Percentiles rank a stretch among this genome's conserved stretches.
Conservation (phyloP, 192 early-diverging fungal genomes). For the Jimgerdemannia flammicorona region DNA sequence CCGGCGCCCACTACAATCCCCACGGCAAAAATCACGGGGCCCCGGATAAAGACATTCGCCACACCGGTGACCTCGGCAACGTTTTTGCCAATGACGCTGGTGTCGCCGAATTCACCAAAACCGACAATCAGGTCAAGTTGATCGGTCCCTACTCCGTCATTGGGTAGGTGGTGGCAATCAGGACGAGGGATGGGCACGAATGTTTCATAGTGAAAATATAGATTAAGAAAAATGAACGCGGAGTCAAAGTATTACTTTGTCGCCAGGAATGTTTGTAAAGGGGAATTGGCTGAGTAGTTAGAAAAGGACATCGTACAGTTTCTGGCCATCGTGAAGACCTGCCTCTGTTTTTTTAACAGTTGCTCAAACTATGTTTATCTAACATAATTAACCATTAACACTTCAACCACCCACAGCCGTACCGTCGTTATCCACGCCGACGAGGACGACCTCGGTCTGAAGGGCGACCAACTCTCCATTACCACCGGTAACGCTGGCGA, state of each 20-base stretch:
- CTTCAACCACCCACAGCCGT: conserved; percentile 38
- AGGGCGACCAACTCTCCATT: conserved; percentile 65
- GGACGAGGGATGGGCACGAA: background rate
- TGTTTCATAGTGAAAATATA: background rate
- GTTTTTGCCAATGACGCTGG: conserved; percentile 55
- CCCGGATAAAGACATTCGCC: conserved; percentile 59
- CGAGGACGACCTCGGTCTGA: conserved; percentile 83
- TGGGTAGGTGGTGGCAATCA: conserved; percentile 42
- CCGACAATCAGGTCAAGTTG: conserved; percentile 67
- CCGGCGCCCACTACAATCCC: conserved; percentile 89
- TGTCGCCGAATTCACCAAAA: conserved; percentile 42
- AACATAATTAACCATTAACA: too few species aligned
- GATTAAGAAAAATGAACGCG: too few species aligned
- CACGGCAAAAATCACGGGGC: conserved; percentile 74
- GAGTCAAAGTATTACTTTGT: too few species aligned
- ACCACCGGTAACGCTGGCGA: conserved; percentile 87
- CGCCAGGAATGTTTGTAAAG: too few species aligned
- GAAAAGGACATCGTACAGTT: too few species aligned
- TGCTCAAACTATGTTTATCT: too few species aligned
- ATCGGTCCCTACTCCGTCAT: conserved; percentile 73
- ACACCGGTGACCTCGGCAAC: conserved; percentile 93
- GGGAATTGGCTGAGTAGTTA: too few species aligned
- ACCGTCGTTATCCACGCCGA: conserved; percentile 82
- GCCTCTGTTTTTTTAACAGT: too few species aligned
- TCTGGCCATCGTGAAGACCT: background rate